phyloP scores from a whole-genome alignment of 805 yeast genomes.

The Myxozyma sirexii region DNA sequence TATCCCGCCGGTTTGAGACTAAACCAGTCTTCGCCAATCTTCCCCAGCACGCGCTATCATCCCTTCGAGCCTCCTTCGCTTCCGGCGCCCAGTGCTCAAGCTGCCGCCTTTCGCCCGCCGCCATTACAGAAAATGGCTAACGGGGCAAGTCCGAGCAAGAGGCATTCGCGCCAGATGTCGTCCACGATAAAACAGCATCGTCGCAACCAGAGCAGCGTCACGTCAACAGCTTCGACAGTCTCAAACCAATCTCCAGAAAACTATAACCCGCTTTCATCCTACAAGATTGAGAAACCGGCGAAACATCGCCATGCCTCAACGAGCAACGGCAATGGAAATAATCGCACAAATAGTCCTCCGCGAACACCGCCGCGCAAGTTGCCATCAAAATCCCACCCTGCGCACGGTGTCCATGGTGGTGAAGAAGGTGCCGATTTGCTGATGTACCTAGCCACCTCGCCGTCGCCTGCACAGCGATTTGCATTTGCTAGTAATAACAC shows the following conservation, averaged over 20 bases:
- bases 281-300: slow-evolving; percentile 35
- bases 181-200: slow-evolving; percentile 17
- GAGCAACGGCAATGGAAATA: slow-evolving; percentile 7
- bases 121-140: slow-evolving; percentile 10
- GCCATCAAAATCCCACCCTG: not conserved
- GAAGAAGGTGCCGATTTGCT: slow-evolving; percentile 81
- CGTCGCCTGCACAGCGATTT: slow-evolving; percentile 57
- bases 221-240: slow-evolving; percentile 31
- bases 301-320: slow-evolving; percentile 28
- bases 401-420: not conserved
- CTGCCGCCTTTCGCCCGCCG: not conserved
- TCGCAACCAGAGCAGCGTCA: slow-evolving; percentile 20
- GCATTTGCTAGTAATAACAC: slow-evolving; percentile 13
- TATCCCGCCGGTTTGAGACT: slow-evolving; percentile 19
- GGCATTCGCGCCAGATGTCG: not conserved
- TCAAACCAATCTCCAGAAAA: not conserved
- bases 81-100: not conserved
- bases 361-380: slow-evolving; percentile 26
- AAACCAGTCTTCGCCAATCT: slow-evolving; percentile 31
- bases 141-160: slow-evolving; percentile 6
- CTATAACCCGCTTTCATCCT: slow-evolving; percentile 17
- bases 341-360: slow-evolving; percentile 25
- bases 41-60: slow-evolving; percentile 20
- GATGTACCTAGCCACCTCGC: slow-evolving; percentile 82
- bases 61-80: not conserved